Base-by-base conservation (phyloP, 192 early-diverging fungal genomes). In the Phlyctochytrium planicorne region DNA sequence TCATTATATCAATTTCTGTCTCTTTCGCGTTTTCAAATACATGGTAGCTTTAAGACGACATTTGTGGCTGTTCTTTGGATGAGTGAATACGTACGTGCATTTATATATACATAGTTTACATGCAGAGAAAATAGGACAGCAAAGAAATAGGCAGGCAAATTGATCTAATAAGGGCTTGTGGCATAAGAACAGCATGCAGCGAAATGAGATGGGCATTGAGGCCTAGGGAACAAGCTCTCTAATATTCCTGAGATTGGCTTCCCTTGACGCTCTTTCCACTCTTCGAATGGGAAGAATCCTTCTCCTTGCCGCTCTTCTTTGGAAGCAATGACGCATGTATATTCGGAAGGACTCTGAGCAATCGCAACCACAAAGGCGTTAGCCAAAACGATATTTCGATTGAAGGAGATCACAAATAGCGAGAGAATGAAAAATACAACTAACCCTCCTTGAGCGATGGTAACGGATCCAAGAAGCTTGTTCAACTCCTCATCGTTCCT, bases 401-500 rank as follows among this genome's bases (percentile, higher is more conserved):
- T n/a, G n/a, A n/a, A n/a, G n/a, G n/a, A n/a, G n/a, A n/a, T n/a
- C n/a, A n/a, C n/a, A n/a, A n/a, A n/a, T n/a, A n/a, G n/a, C n/a
- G n/a, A n/a, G n/a, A n/a, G n/a, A n/a, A n/a, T n/a, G n/a, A n/a
- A n/a, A n/a, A n/a, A n/a, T n/a, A n/a, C n/a, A n/a, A n/a, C n/a
- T n/a, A n/a, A n/a, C n/a, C 94, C 93, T 66, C 93, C 94, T 80
- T 93, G 90, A 63, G 93, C 92, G 67, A 95, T 95, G 72, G 92
- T 94, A 67, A 95, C 92, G 71, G 85, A 86, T 81, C 76, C 90
- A 59, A 95, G 88, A 64, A 95, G 83, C 81, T 92, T 94, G 89
- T 94, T 95, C 66, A 95, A 79, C 79, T 95, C 94, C 77, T 94
- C 93, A 80, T 97, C 93, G 84, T 95, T 95, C 60, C 94, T 83